Evolutionary conservation across 192 early-diverging fungal species (phyloP).

Genomic region (Phycomyces blakesleeanus): DNA sequence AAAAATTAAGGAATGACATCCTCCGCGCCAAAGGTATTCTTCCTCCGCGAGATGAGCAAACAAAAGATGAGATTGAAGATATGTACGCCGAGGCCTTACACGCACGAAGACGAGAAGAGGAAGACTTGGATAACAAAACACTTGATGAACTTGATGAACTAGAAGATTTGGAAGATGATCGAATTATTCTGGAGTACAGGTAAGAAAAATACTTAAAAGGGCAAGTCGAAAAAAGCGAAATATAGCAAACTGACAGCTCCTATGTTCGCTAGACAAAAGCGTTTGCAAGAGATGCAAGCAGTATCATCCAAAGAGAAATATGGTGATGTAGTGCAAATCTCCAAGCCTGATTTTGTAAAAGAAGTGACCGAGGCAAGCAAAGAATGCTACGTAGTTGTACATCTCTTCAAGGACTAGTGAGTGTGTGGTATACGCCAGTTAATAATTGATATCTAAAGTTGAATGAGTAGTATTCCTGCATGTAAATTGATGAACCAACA

Average conservation of each 20-base stretch:
- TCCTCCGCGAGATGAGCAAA: conserved; percentile 68
- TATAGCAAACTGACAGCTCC: not conserved
- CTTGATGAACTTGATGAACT: conserved; percentile 88
- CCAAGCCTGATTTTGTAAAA: conserved; percentile 85
- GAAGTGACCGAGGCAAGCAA: conserved; percentile 91
- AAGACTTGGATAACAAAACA: conserved; percentile 59
- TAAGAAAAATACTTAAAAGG: conserved; percentile 14
- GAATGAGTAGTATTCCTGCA: conserved; percentile 57
- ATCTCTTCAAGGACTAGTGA: conserved; percentile 63
- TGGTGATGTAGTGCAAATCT: conserved; percentile 82
- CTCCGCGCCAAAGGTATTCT: conserved; percentile 89
- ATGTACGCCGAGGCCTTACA: conserved; percentile 67
- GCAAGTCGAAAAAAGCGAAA: not conserved
- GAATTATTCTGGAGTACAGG: conserved; percentile 74
- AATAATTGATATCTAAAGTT: not conserved
- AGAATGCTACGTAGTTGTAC: conserved; percentile 57
- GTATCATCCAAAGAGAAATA: conserved; percentile 70
- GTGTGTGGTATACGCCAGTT: not conserved
- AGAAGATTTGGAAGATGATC: conserved; percentile 90
- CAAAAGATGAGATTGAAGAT: conserved; percentile 72
- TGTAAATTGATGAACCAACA: conserved; percentile 82
- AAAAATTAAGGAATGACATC: conserved; percentile 77
- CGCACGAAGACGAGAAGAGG: conserved; percentile 53
- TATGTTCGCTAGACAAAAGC: conserved; percentile 52
- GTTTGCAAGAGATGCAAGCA: conserved; percentile 83